Evolutionary conservation across 139 green algal species (phyloP), one percentile per base, ranked within the genome.

Genomic region (Chlamydomonas urium): DNA sequence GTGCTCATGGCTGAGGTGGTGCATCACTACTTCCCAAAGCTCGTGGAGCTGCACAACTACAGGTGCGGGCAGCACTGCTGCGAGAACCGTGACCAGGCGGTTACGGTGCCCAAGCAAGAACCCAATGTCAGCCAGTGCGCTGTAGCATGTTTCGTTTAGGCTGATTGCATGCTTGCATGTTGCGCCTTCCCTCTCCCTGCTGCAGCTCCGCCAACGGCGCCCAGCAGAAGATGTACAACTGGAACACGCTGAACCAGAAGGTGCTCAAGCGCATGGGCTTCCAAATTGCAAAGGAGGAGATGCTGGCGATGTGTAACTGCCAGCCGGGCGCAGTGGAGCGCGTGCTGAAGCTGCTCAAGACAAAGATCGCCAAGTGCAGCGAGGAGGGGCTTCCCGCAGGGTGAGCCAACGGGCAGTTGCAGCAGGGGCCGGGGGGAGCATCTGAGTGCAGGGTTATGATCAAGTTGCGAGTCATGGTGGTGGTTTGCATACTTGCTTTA

Each of bases 31-130:
- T 91, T 88, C 57, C 92, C 93, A 2, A 90, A 86, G 72, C 63
- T 95, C 5, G 90, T 97, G 53, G 86, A 98, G 65, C 82, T 97
- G 53, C 93, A 98, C 81, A 98, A 98, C 82, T 98, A 98, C 87
- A 95, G 84, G 79, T 90, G 47, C 14, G 42, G 4, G 5, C n/a
- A n/a, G n/a, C n/a, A n/a, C n/a, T n/a, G n/a, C n/a, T n/a, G n/a
- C n/a, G n/a, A n/a, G n/a, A n/a, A n/a, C n/a, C n/a, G n/a, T n/a
- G n/a, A n/a, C n/a, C n/a, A n/a, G n/a, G n/a, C n/a, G n/a, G n/a
- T n/a, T n/a, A n/a, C n/a, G n/a, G n/a, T n/a, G n/a, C n/a, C n/a
- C n/a, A n/a, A n/a, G n/a, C n/a, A n/a, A n/a, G n/a, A n/a, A n/a
- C n/a, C n/a, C n/a, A n/a, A n/a, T n/a, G n/a, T n/a, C n/a, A n/a